Evolutionary conservation across 108 stramenopile genomes (phyloP).

Genomic region (Bacterosira constricta): DNA sequence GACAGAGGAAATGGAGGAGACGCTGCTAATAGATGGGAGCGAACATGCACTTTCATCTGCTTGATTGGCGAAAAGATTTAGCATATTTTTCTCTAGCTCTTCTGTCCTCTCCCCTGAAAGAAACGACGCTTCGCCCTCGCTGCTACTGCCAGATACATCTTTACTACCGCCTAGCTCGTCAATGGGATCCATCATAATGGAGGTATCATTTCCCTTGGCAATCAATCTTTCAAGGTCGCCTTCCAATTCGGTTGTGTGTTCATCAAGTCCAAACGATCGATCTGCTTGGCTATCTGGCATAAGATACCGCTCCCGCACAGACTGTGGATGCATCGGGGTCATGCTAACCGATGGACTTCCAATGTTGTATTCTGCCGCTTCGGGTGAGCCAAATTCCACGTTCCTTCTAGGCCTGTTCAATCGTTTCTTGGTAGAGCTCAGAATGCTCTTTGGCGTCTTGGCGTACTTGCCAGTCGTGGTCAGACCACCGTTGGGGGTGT

Average conservation of each 20-base stretch:
- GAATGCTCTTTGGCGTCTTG: conserved; percentile 49
- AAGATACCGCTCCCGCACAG: conserved; percentile 50
- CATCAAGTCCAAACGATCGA: neutral
- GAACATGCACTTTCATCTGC: conserved; percentile 37
- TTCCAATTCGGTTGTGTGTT: conserved; percentile 44
- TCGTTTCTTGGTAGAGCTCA: conserved; percentile 47
- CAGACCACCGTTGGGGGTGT: conserved; percentile 6
- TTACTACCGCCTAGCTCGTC: conserved; percentile 17
- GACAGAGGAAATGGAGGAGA: conserved; percentile 2
- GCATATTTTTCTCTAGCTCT: conserved; percentile 61
- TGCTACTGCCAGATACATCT: conserved; percentile 24
- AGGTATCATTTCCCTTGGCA: conserved; percentile 29
- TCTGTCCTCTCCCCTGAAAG: conserved; percentile 38
- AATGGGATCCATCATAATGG: conserved; percentile 24
- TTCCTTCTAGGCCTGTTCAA: conserved; percentile 20
- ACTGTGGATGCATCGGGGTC: conserved; percentile 75
- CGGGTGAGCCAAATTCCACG: conserved; percentile 85
- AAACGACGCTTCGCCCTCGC: conserved; percentile 24
- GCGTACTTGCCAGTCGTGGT: conserved; percentile 1
- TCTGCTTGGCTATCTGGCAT: conserved; percentile 44
- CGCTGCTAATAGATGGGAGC: conserved; percentile 41
- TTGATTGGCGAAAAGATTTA: conserved; percentile 52
- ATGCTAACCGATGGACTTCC: conserved; percentile 77
- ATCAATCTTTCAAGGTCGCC: conserved; percentile 31
- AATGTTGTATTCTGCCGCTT: conserved; percentile 76